Base-by-base conservation (phyloP, 371 early-diverging fungal genomes). In the Fennellomyces sp. region DNA sequence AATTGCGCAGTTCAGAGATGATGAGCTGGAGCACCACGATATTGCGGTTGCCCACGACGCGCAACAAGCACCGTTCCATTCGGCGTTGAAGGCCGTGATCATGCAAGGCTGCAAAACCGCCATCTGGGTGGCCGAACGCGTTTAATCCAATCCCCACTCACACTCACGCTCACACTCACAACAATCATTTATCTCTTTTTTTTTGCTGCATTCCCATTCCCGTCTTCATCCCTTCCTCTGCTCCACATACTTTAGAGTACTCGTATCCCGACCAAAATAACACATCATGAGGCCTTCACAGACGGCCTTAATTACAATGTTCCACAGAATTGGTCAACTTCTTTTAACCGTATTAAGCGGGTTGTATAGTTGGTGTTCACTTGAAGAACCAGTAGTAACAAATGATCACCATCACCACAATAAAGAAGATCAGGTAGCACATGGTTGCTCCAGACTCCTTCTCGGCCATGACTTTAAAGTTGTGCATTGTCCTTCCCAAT, bases 1-100 rank as follows among this genome's bases (percentile, higher is more conserved):
- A 1, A 84, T 97, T 51, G 84, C 90, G 31, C 80, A 91, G 60
- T 98, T 95, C 60, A 77, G 98, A 17, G 98, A 97, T 68, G 97
- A 97, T 54, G 98, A 97, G 68, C 80, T 97, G 41, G 97, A 96
- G 69, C 98, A 97, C 69, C 73, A 93, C 63, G 94, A 95, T 67
- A 91, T 91, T 15, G 98, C 98, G 26, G 79, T 97, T 2, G 92
- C 90, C 10, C 84, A 94, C 58, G 95, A 95, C 50, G 90, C 97
- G 21, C 90, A 91, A 53, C 73, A 75, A 75, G 94, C 96, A 7
- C 92, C 95, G 15, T 78, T 86, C 52, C 89, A 95, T 64, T 73
- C 78, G 38, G 73, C 83, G 2, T 78, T 95, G 29, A 87, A 83
- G 52, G 76, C 82, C 45, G 80, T 89, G 2, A 93, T 96, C 64